These are phyloP conservation scores for Fusarium nodosum DNA, from an alignment of 2,329 filamentous ascomycete species.

Conservation along the genomic window DNA sequence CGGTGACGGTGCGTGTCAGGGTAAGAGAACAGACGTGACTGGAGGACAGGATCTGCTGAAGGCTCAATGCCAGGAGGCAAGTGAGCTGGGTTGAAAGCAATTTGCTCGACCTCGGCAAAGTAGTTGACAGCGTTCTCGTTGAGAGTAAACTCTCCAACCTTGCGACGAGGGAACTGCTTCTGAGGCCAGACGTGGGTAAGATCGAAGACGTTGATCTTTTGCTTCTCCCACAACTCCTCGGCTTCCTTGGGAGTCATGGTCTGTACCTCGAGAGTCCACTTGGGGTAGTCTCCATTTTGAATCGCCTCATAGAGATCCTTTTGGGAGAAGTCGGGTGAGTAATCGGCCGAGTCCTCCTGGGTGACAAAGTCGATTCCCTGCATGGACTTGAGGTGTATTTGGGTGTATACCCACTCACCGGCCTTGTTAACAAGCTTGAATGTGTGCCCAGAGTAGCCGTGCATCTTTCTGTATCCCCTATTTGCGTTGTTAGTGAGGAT, in stretches of 20 bases:
- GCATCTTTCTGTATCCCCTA: constrained; percentile 58
- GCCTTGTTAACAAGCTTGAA: constrained; percentile 27
- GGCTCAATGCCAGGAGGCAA: constrained; percentile 74
- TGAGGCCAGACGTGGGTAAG: constrained; percentile 72
- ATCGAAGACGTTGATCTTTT: constrained; percentile 65
- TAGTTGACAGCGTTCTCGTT: constrained; percentile 76
- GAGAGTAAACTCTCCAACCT: constrained; percentile 75
- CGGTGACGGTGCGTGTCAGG: constrained; percentile 74
- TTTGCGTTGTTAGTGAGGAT: background rate
- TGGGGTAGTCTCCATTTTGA: constrained; percentile 59
- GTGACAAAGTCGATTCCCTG: constrained; percentile 33
- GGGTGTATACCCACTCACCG: constrained; percentile 27
- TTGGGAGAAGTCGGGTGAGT: constrained; percentile 26
- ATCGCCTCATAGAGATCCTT: constrained; percentile 43
- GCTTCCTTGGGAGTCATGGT: constrained; percentile 43
- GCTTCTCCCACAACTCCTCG: constrained; percentile 44
- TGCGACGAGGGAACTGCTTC: constrained; percentile 29
- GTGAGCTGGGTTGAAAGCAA: constrained; percentile 74
- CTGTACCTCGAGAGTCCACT: constrained; percentile 69
- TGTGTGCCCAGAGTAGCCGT: constrained; percentile 23
- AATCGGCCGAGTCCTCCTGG: constrained; percentile 19
- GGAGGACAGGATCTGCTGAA: constrained; percentile 73
- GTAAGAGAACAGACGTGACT: constrained; percentile 72
- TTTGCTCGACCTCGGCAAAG: constrained; percentile 74
- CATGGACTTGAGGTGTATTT: constrained; percentile 37